phyloP scores from a whole-genome alignment of 2,329 filamentous ascomycete species.

The Cercospora janseana region DNA sequence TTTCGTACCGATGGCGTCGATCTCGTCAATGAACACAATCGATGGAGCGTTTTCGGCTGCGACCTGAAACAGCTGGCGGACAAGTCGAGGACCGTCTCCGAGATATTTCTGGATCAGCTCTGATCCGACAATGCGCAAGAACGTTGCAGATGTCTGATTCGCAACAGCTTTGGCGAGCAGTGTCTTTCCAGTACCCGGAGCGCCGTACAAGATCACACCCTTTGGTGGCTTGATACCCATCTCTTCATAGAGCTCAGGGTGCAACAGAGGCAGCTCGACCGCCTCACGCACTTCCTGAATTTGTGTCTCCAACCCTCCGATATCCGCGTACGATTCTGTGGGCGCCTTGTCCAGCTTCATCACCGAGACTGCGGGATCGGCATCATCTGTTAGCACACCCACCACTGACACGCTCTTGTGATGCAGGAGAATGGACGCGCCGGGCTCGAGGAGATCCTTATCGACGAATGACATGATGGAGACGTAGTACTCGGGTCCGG shows the following conservation, averaged over 20 bases:
- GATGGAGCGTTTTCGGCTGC: conserved; percentile 94
- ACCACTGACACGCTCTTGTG: conserved; percentile 98
- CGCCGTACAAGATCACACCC: conserved; percentile 97
- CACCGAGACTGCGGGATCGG: conserved; percentile 91
- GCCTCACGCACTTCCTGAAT: conserved; percentile 98
- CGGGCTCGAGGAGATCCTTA: conserved; percentile 95
- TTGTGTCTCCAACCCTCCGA: conserved; percentile 90
- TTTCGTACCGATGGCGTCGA: conserved; percentile 98
- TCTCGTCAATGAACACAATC: conserved; percentile 99
- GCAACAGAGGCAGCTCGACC: conserved; percentile 88
- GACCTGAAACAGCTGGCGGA: conserved; percentile 94
- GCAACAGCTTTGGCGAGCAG: conserved; percentile 94
- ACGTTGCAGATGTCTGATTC: conserved; percentile 98
- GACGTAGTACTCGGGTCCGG: conserved; percentile 97
- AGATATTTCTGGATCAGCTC: conserved; percentile 99
- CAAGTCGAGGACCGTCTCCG: conserved; percentile 89
- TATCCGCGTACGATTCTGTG: conserved; percentile 97
- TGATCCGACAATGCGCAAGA: conserved; percentile 93
- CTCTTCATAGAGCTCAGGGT: conserved; percentile 97
- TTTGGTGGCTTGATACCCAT: conserved; percentile 99
- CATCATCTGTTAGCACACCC: conserved; percentile 92
- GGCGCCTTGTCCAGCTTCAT: conserved; percentile 99
- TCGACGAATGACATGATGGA: conserved; percentile 99
- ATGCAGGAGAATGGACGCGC: conserved; percentile 89
- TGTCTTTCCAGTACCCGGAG: conserved; percentile 94